Percentiles rank a stretch among this genome's conserved stretches.
These are phyloP conservation scores for Vitis hybrid DNA, from an alignment of 177 flowering plant species.

Conservation along the genomic window DNA sequence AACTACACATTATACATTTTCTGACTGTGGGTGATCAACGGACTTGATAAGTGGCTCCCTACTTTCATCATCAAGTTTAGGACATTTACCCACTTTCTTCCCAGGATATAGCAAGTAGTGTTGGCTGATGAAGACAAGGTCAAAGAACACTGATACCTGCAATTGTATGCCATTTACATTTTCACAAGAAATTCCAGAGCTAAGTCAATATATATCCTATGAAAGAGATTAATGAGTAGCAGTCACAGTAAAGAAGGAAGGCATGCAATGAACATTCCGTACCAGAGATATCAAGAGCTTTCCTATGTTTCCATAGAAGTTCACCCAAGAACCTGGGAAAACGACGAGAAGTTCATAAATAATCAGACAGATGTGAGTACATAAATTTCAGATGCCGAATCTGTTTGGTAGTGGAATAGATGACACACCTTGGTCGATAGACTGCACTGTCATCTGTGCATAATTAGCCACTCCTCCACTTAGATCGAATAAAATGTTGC, in stretches of 20 bases:
- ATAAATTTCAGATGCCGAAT: constrained; percentile 1
- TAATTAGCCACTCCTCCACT: constrained; percentile 74
- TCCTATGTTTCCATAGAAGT: constrained; percentile 86
- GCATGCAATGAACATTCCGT: constrained; percentile 17
- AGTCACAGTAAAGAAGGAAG: neutral
- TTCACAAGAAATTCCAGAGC: no score
- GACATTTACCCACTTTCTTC: constrained; percentile 19
- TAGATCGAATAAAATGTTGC: constrained; percentile 82
- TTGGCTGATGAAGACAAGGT: constrained; percentile 74
- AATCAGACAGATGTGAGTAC: neutral
- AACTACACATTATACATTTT: constrained; percentile 12
- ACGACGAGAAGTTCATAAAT: constrained; percentile 21
- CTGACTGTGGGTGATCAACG: constrained; percentile 15
- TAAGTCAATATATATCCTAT: no score
- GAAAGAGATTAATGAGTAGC: neutral
- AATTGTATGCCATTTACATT: neutral
- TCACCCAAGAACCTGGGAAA: constrained; percentile 74
- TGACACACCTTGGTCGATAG: constrained; percentile 79
- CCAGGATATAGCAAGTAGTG: constrained; percentile 73
- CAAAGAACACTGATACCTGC: constrained; percentile 80
- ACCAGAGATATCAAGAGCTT: constrained; percentile 86
- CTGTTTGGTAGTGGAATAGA: neutral
- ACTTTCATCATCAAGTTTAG: constrained; percentile 14
- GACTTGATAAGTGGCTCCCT: constrained; percentile 33
- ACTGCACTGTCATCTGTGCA: constrained; percentile 80